These are phyloP conservation scores for Calonectria naviculata DNA, from an alignment of 2,329 filamentous ascomycete genomes.

Conservation along the genomic window DNA sequence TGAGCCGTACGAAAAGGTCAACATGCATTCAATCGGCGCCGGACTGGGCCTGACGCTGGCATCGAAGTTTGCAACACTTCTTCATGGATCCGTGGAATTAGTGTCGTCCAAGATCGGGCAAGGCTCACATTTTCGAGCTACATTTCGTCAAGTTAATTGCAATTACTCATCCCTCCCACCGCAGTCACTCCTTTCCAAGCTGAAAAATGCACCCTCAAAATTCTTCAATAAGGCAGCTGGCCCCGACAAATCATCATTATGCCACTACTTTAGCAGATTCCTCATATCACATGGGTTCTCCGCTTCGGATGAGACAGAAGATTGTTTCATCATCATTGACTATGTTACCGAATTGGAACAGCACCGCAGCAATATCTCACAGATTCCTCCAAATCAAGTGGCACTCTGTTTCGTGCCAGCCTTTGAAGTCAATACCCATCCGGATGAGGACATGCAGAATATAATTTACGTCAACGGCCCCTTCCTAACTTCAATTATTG, in stretches of 20 bases:
- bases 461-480: conserved; percentile 27
- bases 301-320: neutral
- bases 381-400: conserved; percentile 11
- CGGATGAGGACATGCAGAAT: neutral
- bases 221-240: conserved; percentile 10
- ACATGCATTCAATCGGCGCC: conserved; percentile 49
- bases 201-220: neutral
- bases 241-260: neutral
- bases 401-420: conserved; percentile 30
- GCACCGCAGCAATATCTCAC: neutral
- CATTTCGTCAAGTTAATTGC: conserved; percentile 24
- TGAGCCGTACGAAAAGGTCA: conserved; percentile 54
- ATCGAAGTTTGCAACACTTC: conserved; percentile 50
- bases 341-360: conserved; percentile 10
- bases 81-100: conserved; percentile 51
- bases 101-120: conserved; percentile 46
- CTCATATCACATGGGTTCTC: conserved; percentile 14
- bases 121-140: conserved; percentile 53
- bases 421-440: neutral
- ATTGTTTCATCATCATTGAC: conserved; percentile 29
- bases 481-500: conserved; percentile 20
- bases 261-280: conserved; percentile 12
- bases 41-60: conserved; percentile 57
- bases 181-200: neutral
- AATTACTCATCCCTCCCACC: neutral